Percentiles rank a stretch among this genome's conserved stretches.
Evolutionary conservation across 1,139 yeast species (phyloP).

Genomic region (Blastobotrys indianensis): DNA sequence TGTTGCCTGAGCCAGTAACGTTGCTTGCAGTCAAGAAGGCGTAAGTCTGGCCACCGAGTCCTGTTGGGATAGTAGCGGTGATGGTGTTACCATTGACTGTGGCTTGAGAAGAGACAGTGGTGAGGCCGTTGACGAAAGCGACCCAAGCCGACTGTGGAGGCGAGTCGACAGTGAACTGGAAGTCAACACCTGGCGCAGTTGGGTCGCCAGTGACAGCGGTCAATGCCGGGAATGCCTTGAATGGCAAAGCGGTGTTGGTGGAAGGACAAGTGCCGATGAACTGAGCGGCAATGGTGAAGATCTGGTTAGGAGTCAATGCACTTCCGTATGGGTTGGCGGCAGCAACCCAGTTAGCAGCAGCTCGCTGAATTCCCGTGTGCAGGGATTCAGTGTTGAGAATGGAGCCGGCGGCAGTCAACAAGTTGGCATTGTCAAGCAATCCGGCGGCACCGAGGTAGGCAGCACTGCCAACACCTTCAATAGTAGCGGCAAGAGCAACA

Average conservation of each 20-base stretch:
- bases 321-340: slow-evolving; percentile 6
- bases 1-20: slow-evolving; percentile 2
- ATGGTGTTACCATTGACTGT: slow-evolving; percentile 10
- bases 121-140: slow-evolving; percentile 16
- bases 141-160: slow-evolving; percentile 10
- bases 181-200: slow-evolving; percentile 10
- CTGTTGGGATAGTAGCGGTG: slow-evolving; percentile 11
- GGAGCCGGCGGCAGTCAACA: slow-evolving; percentile 11
- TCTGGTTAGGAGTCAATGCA: slow-evolving; percentile 5
- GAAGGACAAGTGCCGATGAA: slow-evolving; percentile 18
- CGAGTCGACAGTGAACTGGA: slow-evolving; percentile 12
- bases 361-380: slow-evolving; percentile 16
- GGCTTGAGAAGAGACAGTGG: slow-evolving; percentile 9
- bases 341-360: slow-evolving; percentile 10
- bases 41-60: slow-evolving; percentile 15
- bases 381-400: slow-evolving; percentile 18
- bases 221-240: slow-evolving; percentile 18
- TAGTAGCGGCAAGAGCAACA: slow-evolving; percentile 16
- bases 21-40: slow-evolving; percentile 14
- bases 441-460: slow-evolving; percentile 24
- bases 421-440: slow-evolving; percentile 3
- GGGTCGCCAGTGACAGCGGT: slow-evolving; percentile 13
- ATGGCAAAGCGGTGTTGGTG: slow-evolving; percentile 15
- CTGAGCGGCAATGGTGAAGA: slow-evolving; percentile 5
- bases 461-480: slow-evolving; percentile 18